These are phyloP conservation scores for Macrolepiota fuliginosa DNA, from an alignment of 768 basidiomycete genomes.

Conservation along the genomic window DNA sequence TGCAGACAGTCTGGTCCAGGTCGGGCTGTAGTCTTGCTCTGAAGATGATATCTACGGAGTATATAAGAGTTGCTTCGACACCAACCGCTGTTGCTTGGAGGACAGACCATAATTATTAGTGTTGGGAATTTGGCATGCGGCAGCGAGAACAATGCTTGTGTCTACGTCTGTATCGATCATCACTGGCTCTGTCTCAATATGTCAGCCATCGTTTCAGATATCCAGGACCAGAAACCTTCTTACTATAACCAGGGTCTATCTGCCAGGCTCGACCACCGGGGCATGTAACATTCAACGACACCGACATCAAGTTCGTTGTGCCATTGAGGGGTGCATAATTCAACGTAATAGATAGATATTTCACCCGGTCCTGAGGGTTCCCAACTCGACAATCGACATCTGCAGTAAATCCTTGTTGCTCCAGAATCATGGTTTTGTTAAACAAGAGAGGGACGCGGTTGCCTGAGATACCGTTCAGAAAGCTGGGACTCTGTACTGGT, in stretches of 20 bases:
- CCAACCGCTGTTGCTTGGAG: not conserved
- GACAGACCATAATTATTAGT: not conserved
- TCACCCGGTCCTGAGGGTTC: not conserved
- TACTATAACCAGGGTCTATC: not conserved
- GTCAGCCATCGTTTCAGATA: not conserved
- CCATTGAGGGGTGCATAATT: not conserved
- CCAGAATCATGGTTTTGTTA: constrained; percentile 1
- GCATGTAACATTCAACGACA: not conserved
- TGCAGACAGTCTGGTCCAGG: not conserved
- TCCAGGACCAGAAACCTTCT: not conserved
- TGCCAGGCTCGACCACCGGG: not conserved
- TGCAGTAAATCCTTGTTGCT: constrained; percentile 3
- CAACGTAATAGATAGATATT: not conserved
- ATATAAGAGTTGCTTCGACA: not conserved
- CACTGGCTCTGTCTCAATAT: not conserved
- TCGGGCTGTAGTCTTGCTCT: not conserved
- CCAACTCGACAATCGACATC: not conserved
- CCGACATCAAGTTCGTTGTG: not conserved
- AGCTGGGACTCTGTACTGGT: not conserved
- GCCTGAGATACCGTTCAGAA: not conserved
- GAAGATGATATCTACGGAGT: not conserved
- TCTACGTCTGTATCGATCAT: not conserved
- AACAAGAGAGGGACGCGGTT: not conserved
- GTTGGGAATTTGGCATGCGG: not conserved
- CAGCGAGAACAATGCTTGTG: not conserved